Evolutionary conservation across 805 yeast species (phyloP), one percentile per base, ranked within the genome.

Genomic region (Candida ficus): DNA sequence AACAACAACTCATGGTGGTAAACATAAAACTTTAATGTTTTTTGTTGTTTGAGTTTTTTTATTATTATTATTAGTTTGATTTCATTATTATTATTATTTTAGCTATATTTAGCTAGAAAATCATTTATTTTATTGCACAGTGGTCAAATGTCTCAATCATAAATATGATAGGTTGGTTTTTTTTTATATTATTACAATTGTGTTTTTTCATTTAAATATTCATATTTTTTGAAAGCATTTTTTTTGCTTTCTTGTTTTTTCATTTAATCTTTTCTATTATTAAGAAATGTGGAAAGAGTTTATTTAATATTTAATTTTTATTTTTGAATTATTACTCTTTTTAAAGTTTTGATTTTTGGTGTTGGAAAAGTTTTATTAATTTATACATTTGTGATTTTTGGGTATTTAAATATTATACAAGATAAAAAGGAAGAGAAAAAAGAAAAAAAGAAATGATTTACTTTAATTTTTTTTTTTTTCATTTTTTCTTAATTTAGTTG

Each of bases 121-220:
- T 30, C n/a, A n/a, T n/a, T n/a, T n/a, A 13, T 29, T 29, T 16
- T 35, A 31, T 37, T 38, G 42, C 47, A 41, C 42, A 28, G 44
- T 41, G n/a, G n/a, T 41, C 48, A 45, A 39, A 45, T 45, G 48
- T 45, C 48, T 45, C 42, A 40, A 41, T 41, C 47, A 37, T 41
- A 34, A 38, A 33, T 33, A 33, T 41, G 44, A 33, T 36, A 10
- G 23, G 19, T 33, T 22, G 25, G 22, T 29, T 25, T 26, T 28
- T 37, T 28, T 41, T 36, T 20, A 11, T 32, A 13, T 26, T 35
- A 16, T 35, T 35, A 30, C 22, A 19, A n/a, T 21, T 22, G 8
- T 13, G 9, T 7, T 29, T 10, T 29, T 27, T 33, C 11, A 30
- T 22, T 38, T 28, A 29, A 37, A 37, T 20, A 22, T 36, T 41